Conservation (phyloP, 805 yeast genomes). For the Yarrowia sp. region DNA sequence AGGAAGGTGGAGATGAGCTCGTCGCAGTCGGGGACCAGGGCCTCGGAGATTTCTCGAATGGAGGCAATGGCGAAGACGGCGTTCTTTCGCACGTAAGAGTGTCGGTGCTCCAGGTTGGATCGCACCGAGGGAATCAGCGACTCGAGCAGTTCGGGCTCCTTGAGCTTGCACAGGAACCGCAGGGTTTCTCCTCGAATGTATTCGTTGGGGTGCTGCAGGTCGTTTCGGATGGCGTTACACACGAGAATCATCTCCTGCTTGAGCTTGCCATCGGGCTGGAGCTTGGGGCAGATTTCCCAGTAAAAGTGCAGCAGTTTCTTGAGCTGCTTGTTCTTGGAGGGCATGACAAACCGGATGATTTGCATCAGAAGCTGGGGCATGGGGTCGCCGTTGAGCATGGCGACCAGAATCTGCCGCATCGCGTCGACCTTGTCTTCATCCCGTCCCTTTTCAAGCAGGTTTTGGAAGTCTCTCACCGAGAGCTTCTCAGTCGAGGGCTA, state of each 20-base stretch:
- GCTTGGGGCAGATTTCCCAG: conserved; percentile 97
- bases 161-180: conserved; percentile 83
- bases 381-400: conserved; percentile 89
- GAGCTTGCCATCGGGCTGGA: conserved; percentile 82
- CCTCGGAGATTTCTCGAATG: conserved; percentile 76
- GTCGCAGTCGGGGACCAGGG: conserved; percentile 92
- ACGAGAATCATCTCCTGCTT: conserved; percentile 98
- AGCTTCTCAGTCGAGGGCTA: conserved; percentile 40
- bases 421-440: conserved; percentile 85
- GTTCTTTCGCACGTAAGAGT: conserved; percentile 95
- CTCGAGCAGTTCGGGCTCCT: conserved; percentile 90
- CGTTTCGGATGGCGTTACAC: conserved; percentile 96
- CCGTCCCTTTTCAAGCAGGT: conserved; percentile 77
- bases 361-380: conserved; percentile 94
- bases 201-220: conserved; percentile 96
- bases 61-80: conserved; percentile 89
- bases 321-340: conserved; percentile 83
- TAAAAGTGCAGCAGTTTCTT: conserved; percentile 90
- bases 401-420: conserved; percentile 80
- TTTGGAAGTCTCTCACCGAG: conserved; percentile 66
- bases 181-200: conserved; percentile 93
- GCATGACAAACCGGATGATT: conserved; percentile 95
- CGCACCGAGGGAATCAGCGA: conserved; percentile 92
- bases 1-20: conserved; percentile 72
- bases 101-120: conserved; percentile 89